Conservation (phyloP, 179 eudicot genomes). For the Heliamphora pulchella region DNA sequence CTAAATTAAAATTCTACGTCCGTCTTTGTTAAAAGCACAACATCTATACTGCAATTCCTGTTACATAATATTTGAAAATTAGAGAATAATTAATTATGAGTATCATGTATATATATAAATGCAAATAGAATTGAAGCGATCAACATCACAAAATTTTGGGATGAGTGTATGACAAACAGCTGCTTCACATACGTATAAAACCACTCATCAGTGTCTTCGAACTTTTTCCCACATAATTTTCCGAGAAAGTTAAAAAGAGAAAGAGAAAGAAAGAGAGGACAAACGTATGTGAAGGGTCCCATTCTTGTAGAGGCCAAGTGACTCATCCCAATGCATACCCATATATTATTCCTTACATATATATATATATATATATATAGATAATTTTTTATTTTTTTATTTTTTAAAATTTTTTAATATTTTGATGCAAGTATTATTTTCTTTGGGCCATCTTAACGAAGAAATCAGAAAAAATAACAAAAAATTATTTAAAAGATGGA, state of each 20-base stretch:
- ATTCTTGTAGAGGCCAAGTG: not conserved
- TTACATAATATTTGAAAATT: too few species aligned
- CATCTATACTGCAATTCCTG: not conserved
- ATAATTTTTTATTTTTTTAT: not conserved
- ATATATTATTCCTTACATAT: slow-evolving; percentile 13
- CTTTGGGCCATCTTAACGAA: too few species aligned
- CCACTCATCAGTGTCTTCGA: slow-evolving; percentile 5
- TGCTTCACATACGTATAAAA: not conserved
- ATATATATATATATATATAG: not conserved
- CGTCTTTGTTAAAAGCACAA: too few species aligned
- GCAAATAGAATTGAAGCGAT: not conserved
- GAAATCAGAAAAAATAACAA: too few species aligned
- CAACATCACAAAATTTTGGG: slow-evolving; percentile 23
- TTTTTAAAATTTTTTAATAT: too few species aligned
- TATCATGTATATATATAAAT: not conserved
- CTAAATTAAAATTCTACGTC: too few species aligned
- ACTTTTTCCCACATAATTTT: slow-evolving; percentile 1
- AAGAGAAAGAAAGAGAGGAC: not conserved
- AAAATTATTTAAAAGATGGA: too few species aligned
- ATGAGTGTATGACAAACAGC: slow-evolving; percentile 8
- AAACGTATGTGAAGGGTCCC: not conserved
- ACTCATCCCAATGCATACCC: slow-evolving; percentile 14
- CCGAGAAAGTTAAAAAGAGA: not conserved
- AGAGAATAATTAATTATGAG: not conserved
- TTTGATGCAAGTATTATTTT: too few species aligned